Evolutionary conservation across 805 yeast genomes (phyloP), one percentile per base, ranked within the genome.

Genomic region (Pichia nanzhaoensis): DNA sequence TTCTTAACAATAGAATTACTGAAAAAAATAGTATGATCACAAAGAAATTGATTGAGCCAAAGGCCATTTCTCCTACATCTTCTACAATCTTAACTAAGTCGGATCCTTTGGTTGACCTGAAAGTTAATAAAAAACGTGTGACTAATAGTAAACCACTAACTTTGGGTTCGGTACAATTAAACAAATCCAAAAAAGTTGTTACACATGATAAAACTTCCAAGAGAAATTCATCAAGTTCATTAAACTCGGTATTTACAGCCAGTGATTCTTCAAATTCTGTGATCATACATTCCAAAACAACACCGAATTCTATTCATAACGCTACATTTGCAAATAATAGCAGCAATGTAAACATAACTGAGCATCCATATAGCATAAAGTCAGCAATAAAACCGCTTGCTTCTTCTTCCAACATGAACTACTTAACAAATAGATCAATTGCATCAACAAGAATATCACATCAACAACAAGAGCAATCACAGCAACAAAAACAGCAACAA

Each of bases 21-120:
- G 64, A 58, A 39, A 63, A 63, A 39, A 60, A 57, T 41, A 53
- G 51, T 31, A 59, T 57, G 30, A 48, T 61, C 3, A 58, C 54
- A 31, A 54, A 53, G n/a, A 53, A 52, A 22, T 46, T 56, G n/a
- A 40, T 49, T 2, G 52, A 51, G 18, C 43, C 33, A 8, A 30
- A 30, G n/a, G 12, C 47, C 4, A 41, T 50, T 18, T 47, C 12
- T 45, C 34, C 24, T 51, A 56, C 10, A 61, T 60, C 18, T 5
- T 12, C 21, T 19, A 3, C 18, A 10, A 16, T 5, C n/a, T 10
- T 14, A 7, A 13, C n/a, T 14, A n/a, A 19, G 16, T n/a, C n/a
- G 3, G 37, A 43, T 37, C 42, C 35, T 10, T n/a, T 38, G 14
- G 14, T 24, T 10, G 14, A 17, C 5, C 17, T 44, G 10, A 22